Evolutionary conservation across 1,284 basidiomycete genomes (phyloP), one percentile per base, ranked within the genome.

Genomic region (Coriolopsis trogii): DNA sequence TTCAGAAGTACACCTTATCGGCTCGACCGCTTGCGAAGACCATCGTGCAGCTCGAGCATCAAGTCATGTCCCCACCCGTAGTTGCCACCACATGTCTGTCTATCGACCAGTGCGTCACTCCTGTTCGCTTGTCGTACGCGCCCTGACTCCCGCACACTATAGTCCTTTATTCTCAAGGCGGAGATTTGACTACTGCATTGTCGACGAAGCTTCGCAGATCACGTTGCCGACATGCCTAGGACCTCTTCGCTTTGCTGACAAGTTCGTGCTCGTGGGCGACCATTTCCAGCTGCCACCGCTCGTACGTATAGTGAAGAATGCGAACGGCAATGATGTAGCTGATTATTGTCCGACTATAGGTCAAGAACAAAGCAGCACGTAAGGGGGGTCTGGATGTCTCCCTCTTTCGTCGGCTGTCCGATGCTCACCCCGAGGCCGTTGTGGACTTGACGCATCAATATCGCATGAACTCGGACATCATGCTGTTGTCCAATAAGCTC

Each of bases 191-290:
- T 96, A 95, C 65, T 99, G 96, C 72, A 98, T 99, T 53, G 89
- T 99, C 12, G 97, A 99, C 61, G 97, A 99, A 68, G 97, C 96
- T 0, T 98, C 95, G 0, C 97, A 99, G 69, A 95, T 99, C 57
- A 98, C 96, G 0, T 71, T 99, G 3, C 97, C 97, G 0, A 95
- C 95, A 0, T 98, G 94, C 65, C 75, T 99, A 1, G 96, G 97
- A 0, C 96, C 97, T 0, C 73, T 99, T 6, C 84, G 95, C 0
- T 93, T 89, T 61, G 93, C 95, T 3, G 82, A 94, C 41, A 91
- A 80, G 45, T 99, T 98, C 59, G 84, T 99, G 1, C 85, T 99
- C 7, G 95, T 99, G 9, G 96, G 96, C 2, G 96, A 99, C 68
- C 96, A 98, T 70, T 93, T 91, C 72, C 97, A 99, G 67, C 82